These are phyloP conservation scores for Sicyos edulis DNA, from an alignment of 306 rosid species.

Conservation along the genomic window DNA sequence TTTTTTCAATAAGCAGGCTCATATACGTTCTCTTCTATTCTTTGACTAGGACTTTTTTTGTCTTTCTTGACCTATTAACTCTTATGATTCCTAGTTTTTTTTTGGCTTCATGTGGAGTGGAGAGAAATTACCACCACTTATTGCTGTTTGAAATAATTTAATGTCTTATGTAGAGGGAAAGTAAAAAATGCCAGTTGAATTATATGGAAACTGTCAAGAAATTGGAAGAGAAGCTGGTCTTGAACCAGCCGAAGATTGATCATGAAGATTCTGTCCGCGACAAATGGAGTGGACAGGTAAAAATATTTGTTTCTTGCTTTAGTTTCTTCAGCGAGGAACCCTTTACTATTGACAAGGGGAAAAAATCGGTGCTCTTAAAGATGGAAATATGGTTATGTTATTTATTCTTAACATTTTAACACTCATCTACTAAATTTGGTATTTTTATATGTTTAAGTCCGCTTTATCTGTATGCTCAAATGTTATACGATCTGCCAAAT, in stretches of 20 bases:
- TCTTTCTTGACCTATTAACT: background rate
- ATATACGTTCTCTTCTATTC: background rate
- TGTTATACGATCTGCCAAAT: background rate
- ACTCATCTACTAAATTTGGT: background rate
- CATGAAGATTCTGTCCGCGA: slow-evolving; percentile 34
- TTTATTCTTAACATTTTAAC: background rate
- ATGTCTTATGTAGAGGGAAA: slow-evolving; percentile 63
- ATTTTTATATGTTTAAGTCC: background rate
- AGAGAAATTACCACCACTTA: background rate
- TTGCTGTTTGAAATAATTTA: slow-evolving; percentile 18
- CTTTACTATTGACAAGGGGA: background rate
- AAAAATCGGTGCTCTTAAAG: background rate
- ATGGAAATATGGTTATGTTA: background rate
- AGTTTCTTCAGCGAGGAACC: background rate
- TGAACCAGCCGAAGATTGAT: slow-evolving; percentile 55
- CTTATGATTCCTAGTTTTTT: background rate
- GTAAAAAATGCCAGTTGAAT: slow-evolving; percentile 86
- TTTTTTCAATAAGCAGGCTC: background rate
- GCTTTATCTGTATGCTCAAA: background rate
- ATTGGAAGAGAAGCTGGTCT: slow-evolving; percentile 89
- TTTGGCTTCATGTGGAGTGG: background rate
- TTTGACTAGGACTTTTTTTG: background rate
- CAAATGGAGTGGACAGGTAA: slow-evolving; percentile 54
- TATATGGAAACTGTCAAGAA: slow-evolving; percentile 91
- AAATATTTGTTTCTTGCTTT: background rate